Conservation (phyloP, 2,329 filamentous ascomycete genomes). For the Aureobasidium leucospermi region DNA sequence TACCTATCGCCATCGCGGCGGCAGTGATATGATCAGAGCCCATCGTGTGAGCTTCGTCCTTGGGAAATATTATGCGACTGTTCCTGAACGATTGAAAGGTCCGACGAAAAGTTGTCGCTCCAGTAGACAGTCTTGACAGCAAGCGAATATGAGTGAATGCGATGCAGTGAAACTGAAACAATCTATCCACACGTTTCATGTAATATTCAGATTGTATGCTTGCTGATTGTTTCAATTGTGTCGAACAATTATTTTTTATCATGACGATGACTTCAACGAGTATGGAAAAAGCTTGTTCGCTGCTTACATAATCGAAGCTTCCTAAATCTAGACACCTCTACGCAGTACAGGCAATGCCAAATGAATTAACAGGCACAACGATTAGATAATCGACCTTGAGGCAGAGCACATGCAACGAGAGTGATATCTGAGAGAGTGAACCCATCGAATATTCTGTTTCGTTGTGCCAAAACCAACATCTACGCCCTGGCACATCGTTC, state of each 20-base stretch:
- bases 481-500: too few relatives aligned
- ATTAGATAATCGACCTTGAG: too few relatives aligned
- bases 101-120: neutral
- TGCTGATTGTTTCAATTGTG: neutral
- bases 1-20: neutral
- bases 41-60: neutral
- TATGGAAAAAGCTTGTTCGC: neutral
- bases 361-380: too few relatives aligned
- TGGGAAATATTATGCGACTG: neutral
- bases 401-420: too few relatives aligned
- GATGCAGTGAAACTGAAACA: too few relatives aligned
- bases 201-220: neutral
- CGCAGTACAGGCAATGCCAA: too few relatives aligned
- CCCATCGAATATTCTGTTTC: too few relatives aligned
- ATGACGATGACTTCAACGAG: neutral
- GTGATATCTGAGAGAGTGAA: too few relatives aligned
- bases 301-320: conserved; percentile 7
- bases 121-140: neutral
- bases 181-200: neutral
- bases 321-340: neutral
- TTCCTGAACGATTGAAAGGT: neutral
- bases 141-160: neutral
- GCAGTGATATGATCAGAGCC: neutral
- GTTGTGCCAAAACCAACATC: too few relatives aligned
- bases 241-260: neutral